Evolutionary conservation across 805 yeast genomes (phyloP), one percentile per base, ranked within the genome.

Genomic region (Hanseniaspora guilliermondii): DNA sequence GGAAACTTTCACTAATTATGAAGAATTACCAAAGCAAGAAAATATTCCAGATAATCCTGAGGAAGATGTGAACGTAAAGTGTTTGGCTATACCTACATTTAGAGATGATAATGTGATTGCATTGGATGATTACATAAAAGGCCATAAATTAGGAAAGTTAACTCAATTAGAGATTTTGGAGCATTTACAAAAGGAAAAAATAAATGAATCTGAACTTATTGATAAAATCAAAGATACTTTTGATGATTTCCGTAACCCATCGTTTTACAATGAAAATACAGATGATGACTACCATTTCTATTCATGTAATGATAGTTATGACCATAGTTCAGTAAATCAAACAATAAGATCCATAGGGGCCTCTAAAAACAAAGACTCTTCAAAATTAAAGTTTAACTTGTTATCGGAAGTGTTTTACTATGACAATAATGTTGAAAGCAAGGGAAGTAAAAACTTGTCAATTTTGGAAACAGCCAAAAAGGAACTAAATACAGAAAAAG

Each of bases 331-430:
- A 19, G 24, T 48, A 1, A 48, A 17, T 32, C 24, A 49, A 19
- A 41, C 53, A 6, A 35, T 49, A 2, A 49, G 48, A 42, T 35
- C 42, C 3, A 22, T 42, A 4, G 53, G 53, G 4, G 33, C 24
- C 8, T 17, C 25, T 4, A 41, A 32, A 24, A 41, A 49, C 14
- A 27, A 24, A 22, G 27, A 42, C 2, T 12, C 35, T 5, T 49
- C 53, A 22, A 49, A 49, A 42, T 17, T 49, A 7, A 41, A 49
- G 25, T 49, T 49, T 19, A 49, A 42, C 19, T 41, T 49, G 16
- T n/a, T 42, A 16, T 49, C 53, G 1, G 53, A 49, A 19, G 53
- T 49, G 21, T 49, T 49, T 35, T 49, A 41, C 36, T 49, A 49
- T 25, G 36, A 49, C 36, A 37, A 42, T 6, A 21, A 19, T 17